Evolutionary conservation across 2,329 filamentous ascomycete species (phyloP), one percentile per base, ranked within the genome.

Genomic region (Kalaharituber pfeilii): DNA sequence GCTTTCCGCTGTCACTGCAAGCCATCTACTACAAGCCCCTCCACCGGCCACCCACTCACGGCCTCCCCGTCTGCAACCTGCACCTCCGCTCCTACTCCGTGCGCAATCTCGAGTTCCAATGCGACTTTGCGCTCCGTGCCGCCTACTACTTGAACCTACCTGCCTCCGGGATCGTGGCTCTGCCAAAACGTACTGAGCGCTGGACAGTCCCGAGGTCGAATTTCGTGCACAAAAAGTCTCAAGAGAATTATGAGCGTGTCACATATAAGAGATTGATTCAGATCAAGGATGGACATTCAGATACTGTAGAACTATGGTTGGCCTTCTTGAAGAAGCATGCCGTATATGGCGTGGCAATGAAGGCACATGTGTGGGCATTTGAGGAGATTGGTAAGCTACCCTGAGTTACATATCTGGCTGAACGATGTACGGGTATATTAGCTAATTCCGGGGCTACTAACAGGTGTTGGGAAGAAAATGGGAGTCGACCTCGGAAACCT

Each of bases 331-430:
- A 84, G 65, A 94, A 94, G 70, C 83, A 95, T 66, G 85, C 87
- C 42, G 94, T 91, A 67, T 85, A 93, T 62, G 91, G 91, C n/a
- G 82, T 96, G 39, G 91, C 91, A 64, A 93, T 98, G 87, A 98
- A 98, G 75, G 91, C 91, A 52, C 95, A 98, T 67, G 77, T 96
- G 50, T 98, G 84, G 80, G 86, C 94, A 66, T 88, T 86, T 69
- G 80, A 83, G 64, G 76, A 77, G 55, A 67, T 88, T 56, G 81
- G 83, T 83, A 75, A 59, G 59, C 44, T 29, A n/a, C 30, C 28
- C 9, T 29, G 13, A 45, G 44, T 51, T 13, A 60, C 15, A 24
- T 28, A 18, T 25, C 18, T 26, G 22, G 22, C 45, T 59, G 25
- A 57, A 27, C 36, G 27, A 33, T 27, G 44, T 15, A 9, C n/a